These are phyloP conservation scores for Brassica rapa DNA, from an alignment of 345 rosid genomes.

Conservation along the genomic window DNA sequence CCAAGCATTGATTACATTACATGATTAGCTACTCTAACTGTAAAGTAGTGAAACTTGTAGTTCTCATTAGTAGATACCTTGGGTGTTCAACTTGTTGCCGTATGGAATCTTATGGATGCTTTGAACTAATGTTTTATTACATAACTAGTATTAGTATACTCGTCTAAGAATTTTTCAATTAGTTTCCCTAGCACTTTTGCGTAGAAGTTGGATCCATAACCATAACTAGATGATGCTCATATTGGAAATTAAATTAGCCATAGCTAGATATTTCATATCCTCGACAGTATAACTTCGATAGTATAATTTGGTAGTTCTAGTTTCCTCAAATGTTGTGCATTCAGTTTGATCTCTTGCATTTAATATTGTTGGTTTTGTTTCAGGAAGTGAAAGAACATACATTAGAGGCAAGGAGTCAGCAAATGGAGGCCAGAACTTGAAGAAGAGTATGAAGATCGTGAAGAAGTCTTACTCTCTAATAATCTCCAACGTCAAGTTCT, in stretches of 20 bases:
- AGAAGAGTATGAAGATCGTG: conserved; percentile 98
- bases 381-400: conserved; percentile 95
- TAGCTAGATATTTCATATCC: not conserved
- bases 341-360: not conserved
- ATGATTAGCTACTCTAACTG: not conserved
- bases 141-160: not conserved
- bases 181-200: conserved; percentile 3
- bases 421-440: conserved; percentile 99
- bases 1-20: not conserved
- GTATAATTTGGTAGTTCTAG: conserved; percentile 21
- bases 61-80: not conserved
- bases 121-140: not conserved
- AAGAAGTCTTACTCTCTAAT: conserved; percentile 87
- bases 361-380: conserved; percentile 14
- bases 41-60: not conserved
- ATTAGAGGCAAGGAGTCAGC: conserved; percentile 77
- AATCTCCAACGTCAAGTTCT: conserved; percentile 98
- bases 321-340: not conserved
- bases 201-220: not conserved
- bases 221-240: not conserved
- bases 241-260: not conserved
- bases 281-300: not conserved
- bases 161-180: not conserved
- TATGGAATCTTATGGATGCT: not conserved
- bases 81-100: not conserved